Conservation (phyloP, 169 alveolate genomes). For the Condylostoma magnum region DNA sequence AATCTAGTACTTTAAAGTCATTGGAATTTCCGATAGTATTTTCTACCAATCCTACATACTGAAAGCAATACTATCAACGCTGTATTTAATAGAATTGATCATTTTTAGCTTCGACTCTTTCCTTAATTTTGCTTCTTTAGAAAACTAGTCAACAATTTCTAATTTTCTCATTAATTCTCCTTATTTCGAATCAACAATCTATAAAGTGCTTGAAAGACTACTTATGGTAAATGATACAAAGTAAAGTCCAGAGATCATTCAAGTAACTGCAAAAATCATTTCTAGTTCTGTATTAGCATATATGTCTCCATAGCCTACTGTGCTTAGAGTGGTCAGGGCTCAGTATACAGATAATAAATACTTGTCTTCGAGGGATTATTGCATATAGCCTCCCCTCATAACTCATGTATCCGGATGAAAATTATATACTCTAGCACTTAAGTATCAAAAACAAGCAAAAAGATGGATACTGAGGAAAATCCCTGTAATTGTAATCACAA, state of each 20-base stretch:
- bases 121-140: not conserved
- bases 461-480: not conserved
- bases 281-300: not conserved
- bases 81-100: not conserved
- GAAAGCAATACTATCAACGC: not conserved
- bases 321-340: not conserved
- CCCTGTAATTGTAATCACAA: not conserved
- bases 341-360: not conserved
- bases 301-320: constrained; percentile 32
- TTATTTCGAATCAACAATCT: not conserved
- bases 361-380: not conserved
- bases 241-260: not conserved
- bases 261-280: not conserved
- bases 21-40: not conserved
- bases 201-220: not conserved
- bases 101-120: not conserved
- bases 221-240: not conserved
- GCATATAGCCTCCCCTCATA: not conserved
- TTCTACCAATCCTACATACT: not conserved
- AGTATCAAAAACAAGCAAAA: not conserved
- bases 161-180: not conserved
- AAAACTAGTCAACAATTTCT: not conserved
- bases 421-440: not conserved
- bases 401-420: constrained; percentile 8
- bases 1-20: not conserved